Conservation (phyloP, 2,329 filamentous ascomycete genomes). For the Fusarium haematococcum region DNA sequence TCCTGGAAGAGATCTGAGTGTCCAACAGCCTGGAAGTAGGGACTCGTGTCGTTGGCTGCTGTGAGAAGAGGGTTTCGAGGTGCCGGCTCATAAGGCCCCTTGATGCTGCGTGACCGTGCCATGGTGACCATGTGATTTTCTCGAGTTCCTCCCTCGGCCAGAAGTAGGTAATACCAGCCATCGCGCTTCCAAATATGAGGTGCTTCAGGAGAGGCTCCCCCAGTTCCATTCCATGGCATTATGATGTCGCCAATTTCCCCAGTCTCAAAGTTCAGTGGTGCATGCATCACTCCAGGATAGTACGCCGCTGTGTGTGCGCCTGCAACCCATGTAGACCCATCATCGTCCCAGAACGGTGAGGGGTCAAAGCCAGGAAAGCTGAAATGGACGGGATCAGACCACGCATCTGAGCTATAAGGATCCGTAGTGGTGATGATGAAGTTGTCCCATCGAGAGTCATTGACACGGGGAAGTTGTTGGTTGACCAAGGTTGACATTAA, state of each 20-base stretch:
- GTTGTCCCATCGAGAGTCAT: slow-evolving; percentile 42
- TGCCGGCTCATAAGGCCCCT: slow-evolving; percentile 57
- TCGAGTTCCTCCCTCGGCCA: slow-evolving; percentile 61
- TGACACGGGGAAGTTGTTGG: slow-evolving; percentile 45
- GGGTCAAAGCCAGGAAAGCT: slow-evolving; percentile 37
- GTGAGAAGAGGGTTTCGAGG: slow-evolving; percentile 60
- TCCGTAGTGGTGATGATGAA: slow-evolving; percentile 56
- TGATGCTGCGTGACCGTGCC: slow-evolving; percentile 53
- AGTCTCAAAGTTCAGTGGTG: slow-evolving; percentile 50
- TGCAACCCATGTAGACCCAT: slow-evolving; percentile 51
- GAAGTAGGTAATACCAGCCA: slow-evolving; percentile 61
- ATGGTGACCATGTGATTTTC: slow-evolving; percentile 57
- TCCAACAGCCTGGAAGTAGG: slow-evolving; percentile 56
- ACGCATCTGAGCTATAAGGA: slow-evolving; percentile 52
- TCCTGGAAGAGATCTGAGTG: slow-evolving; percentile 61
- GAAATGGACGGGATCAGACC: slow-evolving; percentile 51
- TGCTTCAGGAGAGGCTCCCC: slow-evolving; percentile 54
- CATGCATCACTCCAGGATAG: slow-evolving; percentile 36
- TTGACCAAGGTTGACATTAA: slow-evolving; percentile 56
- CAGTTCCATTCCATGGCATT: slow-evolving; percentile 59
- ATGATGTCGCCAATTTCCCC: slow-evolving; percentile 48
- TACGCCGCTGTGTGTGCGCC: slow-evolving; percentile 44
- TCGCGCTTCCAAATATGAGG: slow-evolving; percentile 59
- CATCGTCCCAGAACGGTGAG: slow-evolving; percentile 35
- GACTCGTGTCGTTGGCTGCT: slow-evolving; percentile 51